Base-by-base conservation (phyloP, 257 asterid genomes). In the Rehmannia glutinosa region DNA sequence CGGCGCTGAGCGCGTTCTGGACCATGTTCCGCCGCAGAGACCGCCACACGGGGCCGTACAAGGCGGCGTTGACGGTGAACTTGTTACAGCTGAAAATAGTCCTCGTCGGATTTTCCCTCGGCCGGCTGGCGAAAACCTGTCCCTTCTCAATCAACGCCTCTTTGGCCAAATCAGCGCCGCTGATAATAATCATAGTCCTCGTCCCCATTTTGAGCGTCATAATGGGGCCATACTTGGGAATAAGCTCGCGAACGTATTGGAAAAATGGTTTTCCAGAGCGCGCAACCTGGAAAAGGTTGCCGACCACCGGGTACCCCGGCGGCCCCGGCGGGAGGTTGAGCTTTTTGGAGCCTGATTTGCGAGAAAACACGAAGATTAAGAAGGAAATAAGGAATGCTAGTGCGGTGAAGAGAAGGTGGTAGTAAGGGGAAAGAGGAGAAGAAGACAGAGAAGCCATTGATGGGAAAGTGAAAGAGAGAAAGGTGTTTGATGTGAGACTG, bases 21-120 rank as follows among this genome's bases (percentile, higher is more conserved):
- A 93, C 98, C 97, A 93, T 84, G 80, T 93, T 93, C 63, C 84
- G 82, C 70, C 97, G 63, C 78, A 93, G 52, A 1, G 98, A 93
- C 39, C 98, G 74, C 98, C 97, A 93, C 30, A 86, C 86, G 2
- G 94, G 88, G 33, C 97, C 98, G 75, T 90, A 76, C 15, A 75
- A 38, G 7, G 96, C 84, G 12, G 98, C 94, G 64, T 93, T 93
- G 11, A 93, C 94, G 0, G 97, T 84, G 72, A 93, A 90, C 64
- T 93, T 90, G 42, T 93, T 73, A 78, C 95, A 90, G 64, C 98
- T 90, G 80, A 90, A 93, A 36, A 93, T 84, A 2, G 84, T 75
- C 27, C 96, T 49, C 0, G 98, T 93, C 24, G 95, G 95, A 54
- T 83, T 93, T 17, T 93, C 98, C 51, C 87, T 70, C 0, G 97